Percentiles rank a stretch among this genome's conserved stretches.
Conservation (phyloP, 495 filamentous ascomycete species). For the Cudoniella acicularis region DNA sequence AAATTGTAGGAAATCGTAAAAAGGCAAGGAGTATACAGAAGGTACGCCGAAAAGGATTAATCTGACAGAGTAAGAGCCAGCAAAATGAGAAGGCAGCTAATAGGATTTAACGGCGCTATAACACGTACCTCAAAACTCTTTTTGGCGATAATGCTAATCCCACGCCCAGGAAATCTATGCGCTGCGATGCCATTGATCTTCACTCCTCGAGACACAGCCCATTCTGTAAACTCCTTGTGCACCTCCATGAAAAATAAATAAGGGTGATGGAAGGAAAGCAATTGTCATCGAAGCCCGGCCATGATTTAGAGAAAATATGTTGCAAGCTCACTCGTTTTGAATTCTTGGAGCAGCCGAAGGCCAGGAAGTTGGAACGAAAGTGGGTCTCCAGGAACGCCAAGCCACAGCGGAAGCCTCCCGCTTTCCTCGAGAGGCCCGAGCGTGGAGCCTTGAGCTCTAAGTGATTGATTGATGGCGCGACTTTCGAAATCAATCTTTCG, state of each 20-base stretch:
- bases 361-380: no score
- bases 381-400: background rate
- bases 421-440: background rate
- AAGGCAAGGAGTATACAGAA: no score
- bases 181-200: constrained; percentile 26
- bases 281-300: background rate
- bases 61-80: background rate
- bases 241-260: constrained; percentile 17
- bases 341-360: no score
- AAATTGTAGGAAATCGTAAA: no score
- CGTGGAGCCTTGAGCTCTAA: background rate
- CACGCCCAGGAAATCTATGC: constrained; percentile 55
- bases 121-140: constrained; percentile 55
- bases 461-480: background rate
- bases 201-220: constrained; percentile 21
- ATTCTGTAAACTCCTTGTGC: constrained; percentile 27
- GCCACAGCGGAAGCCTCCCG: background rate
- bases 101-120: no score
- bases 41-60: no score
- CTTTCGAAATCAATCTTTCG: background rate
- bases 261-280: background rate
- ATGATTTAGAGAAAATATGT: no score
- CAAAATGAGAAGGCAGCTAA: background rate
- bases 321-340: no score
- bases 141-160: constrained; percentile 71